Conservation (phyloP, 495 filamentous ascomycete genomes). For the Astrocystis sublimbata region DNA sequence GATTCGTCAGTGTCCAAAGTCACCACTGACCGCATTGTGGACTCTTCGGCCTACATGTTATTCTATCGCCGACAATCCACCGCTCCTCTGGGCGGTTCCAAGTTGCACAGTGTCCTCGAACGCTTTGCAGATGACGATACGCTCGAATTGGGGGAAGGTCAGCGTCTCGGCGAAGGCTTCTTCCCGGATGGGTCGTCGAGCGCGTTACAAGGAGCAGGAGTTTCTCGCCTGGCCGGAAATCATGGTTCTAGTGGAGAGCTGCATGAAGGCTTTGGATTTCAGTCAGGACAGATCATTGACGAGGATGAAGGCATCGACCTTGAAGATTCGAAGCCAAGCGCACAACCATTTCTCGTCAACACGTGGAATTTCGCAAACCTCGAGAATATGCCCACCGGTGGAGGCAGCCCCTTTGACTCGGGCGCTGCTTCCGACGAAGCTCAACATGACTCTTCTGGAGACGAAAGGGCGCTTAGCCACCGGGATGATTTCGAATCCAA, state of each 20-base stretch:
- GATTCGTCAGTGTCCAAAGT: slow-evolving; percentile 65
- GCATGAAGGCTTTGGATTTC: slow-evolving; percentile 8
- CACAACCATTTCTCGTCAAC: slow-evolving; percentile 23
- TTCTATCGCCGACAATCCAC: slow-evolving; percentile 90
- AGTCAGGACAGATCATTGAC: slow-evolving; percentile 22
- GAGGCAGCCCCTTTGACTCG: slow-evolving; percentile 34
- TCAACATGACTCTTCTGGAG: slow-evolving; percentile 38
- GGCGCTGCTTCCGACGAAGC: slow-evolving; percentile 39
- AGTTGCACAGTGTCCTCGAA: slow-evolving; percentile 68
- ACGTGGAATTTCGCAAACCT: slow-evolving; percentile 44
- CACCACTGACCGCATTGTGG: slow-evolving; percentile 36
- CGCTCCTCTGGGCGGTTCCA: slow-evolving; percentile 71
- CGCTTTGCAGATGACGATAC: slow-evolving; percentile 46
- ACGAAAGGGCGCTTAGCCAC: slow-evolving; percentile 29
- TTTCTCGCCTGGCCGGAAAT: slow-evolving; percentile 66
- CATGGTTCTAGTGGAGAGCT: slow-evolving; percentile 49
- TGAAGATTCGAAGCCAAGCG: slow-evolving; percentile 13
- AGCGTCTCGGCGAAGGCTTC: slow-evolving; percentile 78
- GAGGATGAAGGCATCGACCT: slow-evolving; percentile 47
- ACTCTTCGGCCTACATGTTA: slow-evolving; percentile 82
- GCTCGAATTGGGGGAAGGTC: slow-evolving; percentile 74
- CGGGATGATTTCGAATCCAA: slow-evolving; percentile 24
- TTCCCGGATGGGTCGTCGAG: slow-evolving; percentile 85
- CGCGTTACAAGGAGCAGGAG: slow-evolving; percentile 74
- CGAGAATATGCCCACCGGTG: slow-evolving; percentile 21